These are phyloP conservation scores for Cercospora zeina DNA, from an alignment of 2,329 filamentous ascomycete genomes.

Conservation along the genomic window DNA sequence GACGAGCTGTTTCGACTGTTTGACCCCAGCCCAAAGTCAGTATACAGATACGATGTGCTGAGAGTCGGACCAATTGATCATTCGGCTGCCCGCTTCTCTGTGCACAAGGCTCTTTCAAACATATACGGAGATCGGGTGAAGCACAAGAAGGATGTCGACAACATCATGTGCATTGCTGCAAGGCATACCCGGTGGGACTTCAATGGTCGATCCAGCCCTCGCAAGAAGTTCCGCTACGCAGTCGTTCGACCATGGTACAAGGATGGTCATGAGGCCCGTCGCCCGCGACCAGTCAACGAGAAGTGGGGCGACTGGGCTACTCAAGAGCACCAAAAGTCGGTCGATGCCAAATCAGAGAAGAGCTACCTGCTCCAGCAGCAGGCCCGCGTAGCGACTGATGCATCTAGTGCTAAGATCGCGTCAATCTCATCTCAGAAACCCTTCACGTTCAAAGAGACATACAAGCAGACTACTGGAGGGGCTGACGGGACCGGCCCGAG, in stretches of 20 bases:
- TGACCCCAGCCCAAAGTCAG: neutral
- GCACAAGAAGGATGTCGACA: slow-evolving; percentile 4
- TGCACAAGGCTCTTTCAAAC: slow-evolving; percentile 7
- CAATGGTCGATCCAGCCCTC: neutral
- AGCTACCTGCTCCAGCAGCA: slow-evolving; percentile 6
- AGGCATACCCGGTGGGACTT: neutral
- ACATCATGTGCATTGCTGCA: slow-evolving; percentile 15
- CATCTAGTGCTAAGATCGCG: neutral
- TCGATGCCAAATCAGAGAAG: slow-evolving; percentile 2
- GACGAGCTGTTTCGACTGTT: slow-evolving; percentile 7
- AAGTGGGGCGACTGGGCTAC: slow-evolving; percentile 2
- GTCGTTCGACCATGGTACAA: slow-evolving; percentile 11
- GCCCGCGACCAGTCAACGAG: neutral
- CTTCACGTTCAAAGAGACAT: slow-evolving; percentile 14
- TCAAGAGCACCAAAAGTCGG: slow-evolving; percentile 8
- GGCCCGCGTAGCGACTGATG: neutral
- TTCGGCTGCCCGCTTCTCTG: neutral
- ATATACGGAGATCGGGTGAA: slow-evolving; percentile 14
- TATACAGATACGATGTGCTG: neutral
- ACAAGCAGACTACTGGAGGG: slow-evolving; percentile 6
- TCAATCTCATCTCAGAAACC: neutral
- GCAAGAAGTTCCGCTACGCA: neutral
- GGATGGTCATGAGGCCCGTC: neutral
- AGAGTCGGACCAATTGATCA: slow-evolving; percentile 7
- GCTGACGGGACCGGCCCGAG: neutral